Evolutionary conservation across 257 asterid genomes (phyloP).

Genomic region (Hygrophila difformis): DNA sequence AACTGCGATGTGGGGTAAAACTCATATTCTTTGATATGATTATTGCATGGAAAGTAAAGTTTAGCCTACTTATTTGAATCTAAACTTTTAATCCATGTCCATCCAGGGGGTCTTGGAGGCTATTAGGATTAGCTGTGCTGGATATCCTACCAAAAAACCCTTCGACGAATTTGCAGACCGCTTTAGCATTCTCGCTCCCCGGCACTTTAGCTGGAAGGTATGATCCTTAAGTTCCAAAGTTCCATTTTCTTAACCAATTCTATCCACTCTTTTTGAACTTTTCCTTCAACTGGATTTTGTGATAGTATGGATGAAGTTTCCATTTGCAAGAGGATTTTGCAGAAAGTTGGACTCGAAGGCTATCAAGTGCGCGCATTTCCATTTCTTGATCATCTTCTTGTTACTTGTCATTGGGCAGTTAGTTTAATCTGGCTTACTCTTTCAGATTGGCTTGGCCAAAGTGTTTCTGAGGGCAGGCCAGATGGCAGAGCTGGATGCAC

Average conservation of each 20-base stretch:
- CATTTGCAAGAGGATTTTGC: conserved; percentile 88
- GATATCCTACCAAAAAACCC: conserved; percentile 89
- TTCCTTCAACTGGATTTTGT: conserved; percentile 1
- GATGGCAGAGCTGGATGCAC: conserved; percentile 97
- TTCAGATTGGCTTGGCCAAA: conserved; percentile 94
- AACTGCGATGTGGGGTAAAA: conserved; percentile 95
- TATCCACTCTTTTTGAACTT: too few species aligned
- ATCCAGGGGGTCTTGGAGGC: conserved; percentile 99
- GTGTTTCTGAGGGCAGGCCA: conserved; percentile 98
- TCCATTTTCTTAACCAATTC: too few species aligned
- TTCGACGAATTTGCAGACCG: conserved; percentile 85
- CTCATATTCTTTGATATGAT: too few species aligned
- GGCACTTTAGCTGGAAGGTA: conserved; percentile 89
- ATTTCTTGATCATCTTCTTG: too few species aligned
- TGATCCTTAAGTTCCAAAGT: background rate
- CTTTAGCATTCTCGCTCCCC: conserved; percentile 87
- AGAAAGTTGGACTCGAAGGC: conserved; percentile 91
- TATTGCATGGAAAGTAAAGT: too few species aligned
- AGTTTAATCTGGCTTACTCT: conserved; percentile 15
- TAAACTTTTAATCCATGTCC: too few species aligned
- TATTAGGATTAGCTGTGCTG: conserved; percentile 97
- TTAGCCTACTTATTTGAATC: background rate
- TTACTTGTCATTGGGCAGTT: too few species aligned
- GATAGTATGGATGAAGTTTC: conserved; percentile 80
- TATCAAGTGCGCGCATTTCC: conserved; percentile 55